phyloP scores from a whole-genome alignment of 495 filamentous ascomycete species.

The Podospora pseudopauciseta region DNA sequence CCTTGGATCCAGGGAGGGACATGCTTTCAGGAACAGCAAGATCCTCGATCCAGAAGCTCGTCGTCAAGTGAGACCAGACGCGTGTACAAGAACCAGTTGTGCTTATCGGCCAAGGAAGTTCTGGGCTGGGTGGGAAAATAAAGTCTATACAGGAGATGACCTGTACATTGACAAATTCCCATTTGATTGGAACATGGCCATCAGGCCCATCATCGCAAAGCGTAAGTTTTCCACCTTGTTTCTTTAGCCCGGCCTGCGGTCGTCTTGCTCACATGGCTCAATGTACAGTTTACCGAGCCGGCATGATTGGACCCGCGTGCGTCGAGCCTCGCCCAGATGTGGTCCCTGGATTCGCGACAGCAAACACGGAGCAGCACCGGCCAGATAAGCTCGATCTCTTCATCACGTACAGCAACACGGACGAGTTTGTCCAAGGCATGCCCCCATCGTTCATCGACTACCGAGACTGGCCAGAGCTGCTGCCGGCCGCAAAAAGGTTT shows the following conservation, averaged over 20 bases:
- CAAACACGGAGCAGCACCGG: slow-evolving; percentile 35
- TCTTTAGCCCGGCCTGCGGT: background rate
- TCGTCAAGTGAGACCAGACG: slow-evolving; percentile 31
- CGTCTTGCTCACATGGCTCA: background rate
- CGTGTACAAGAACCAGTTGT: slow-evolving; percentile 34
- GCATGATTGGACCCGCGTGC: slow-evolving; percentile 33
- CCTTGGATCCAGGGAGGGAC: slow-evolving; percentile 31
- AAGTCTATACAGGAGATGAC: slow-evolving; percentile 18
- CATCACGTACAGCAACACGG: slow-evolving; percentile 36
- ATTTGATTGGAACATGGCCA: slow-evolving; percentile 35
- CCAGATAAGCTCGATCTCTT: slow-evolving; percentile 40
- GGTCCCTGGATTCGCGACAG: slow-evolving; percentile 36
- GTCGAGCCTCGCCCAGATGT: slow-evolving; percentile 27
- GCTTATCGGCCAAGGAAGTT: slow-evolving; percentile 34
- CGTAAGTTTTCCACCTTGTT: slow-evolving; percentile 18
- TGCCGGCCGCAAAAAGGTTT: slow-evolving; percentile 30
- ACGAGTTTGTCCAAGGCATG: slow-evolving; percentile 6
- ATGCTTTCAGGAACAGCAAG: slow-evolving; percentile 32
- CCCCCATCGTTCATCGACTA: slow-evolving; percentile 27
- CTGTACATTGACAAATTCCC: slow-evolving; percentile 29
- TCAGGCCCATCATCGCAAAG: slow-evolving; percentile 43
- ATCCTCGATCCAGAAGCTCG: slow-evolving; percentile 40
- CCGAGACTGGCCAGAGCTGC: slow-evolving; percentile 31
- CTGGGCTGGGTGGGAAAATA: slow-evolving; percentile 36
- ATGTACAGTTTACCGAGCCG: slow-evolving; percentile 41